phyloP scores from a whole-genome alignment of 768 basidiomycete genomes.

The Omphalotus guepiniiformis region DNA sequence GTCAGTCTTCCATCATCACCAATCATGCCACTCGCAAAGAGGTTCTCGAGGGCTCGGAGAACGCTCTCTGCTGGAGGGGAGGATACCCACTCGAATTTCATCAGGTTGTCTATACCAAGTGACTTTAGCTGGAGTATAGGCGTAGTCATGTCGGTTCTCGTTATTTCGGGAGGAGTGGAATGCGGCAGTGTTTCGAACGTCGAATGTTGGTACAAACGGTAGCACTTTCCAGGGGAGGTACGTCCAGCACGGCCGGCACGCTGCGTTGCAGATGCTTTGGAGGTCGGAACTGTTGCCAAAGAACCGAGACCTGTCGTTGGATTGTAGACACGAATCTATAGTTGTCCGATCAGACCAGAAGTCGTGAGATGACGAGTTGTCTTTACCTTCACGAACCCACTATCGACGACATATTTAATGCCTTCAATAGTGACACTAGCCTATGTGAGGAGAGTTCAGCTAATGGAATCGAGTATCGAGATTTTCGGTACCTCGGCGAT shows the following conservation, averaged over 20 bases:
- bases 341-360: not conserved
- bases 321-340: constrained; percentile 85
- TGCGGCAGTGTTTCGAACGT: constrained; percentile 56
- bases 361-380: not conserved
- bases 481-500: constrained; percentile 72
- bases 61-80: constrained; percentile 84
- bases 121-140: constrained; percentile 93
- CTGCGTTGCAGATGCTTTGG: constrained; percentile 87
- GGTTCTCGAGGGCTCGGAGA: constrained; percentile 78
- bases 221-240: constrained; percentile 89
- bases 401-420: constrained; percentile 89
- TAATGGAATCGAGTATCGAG: not conserved
- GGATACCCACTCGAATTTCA: constrained; percentile 95
- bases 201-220: constrained; percentile 78
- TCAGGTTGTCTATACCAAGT: constrained; percentile 89
- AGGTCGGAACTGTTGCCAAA: constrained; percentile 78
- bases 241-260: constrained; percentile 94
- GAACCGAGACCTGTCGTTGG: constrained; percentile 82
- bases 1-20: constrained; percentile 78
- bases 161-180: constrained; percentile 85
- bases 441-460: constrained; percentile 29
- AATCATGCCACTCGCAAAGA: constrained; percentile 79
- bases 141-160: constrained; percentile 85
- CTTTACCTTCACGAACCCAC: constrained; percentile 89
- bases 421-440: constrained; percentile 97